Percentiles rank a stretch among this genome's conserved stretches.
phyloP scores from a whole-genome alignment of 108 stramenopile species.

The Fistulifera pelliculosa region DNA sequence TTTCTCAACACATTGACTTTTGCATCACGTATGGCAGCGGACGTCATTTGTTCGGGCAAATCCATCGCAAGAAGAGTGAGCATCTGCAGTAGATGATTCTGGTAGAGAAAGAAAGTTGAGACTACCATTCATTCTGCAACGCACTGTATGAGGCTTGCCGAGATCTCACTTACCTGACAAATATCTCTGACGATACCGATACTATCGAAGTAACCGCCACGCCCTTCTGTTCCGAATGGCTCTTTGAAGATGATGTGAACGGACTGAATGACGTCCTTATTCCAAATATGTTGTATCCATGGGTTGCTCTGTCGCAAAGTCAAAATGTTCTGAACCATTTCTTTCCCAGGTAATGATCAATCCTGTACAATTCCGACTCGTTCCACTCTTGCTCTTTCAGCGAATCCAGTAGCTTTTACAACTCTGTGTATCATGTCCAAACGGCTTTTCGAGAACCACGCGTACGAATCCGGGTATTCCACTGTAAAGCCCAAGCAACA shows the following conservation, averaged over 20 bases:
- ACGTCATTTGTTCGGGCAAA: slow-evolving; percentile 52
- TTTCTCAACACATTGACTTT: slow-evolving; percentile 84
- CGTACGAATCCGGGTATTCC: slow-evolving; percentile 68
- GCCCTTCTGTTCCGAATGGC: slow-evolving; percentile 79
- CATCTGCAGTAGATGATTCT: slow-evolving; percentile 90
- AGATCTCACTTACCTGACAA: slow-evolving; percentile 34
- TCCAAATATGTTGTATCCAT: slow-evolving; percentile 74
- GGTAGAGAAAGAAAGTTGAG: not conserved
- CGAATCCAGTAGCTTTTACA: slow-evolving; percentile 39
- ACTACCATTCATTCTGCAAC: not conserved
- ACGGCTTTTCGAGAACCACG: slow-evolving; percentile 96
- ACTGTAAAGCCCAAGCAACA: slow-evolving; percentile 11
- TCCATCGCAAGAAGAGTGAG: slow-evolving; percentile 79
- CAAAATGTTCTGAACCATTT: slow-evolving; percentile 80
- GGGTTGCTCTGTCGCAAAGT: slow-evolving; percentile 69
- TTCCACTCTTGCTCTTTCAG: slow-evolving; percentile 28
- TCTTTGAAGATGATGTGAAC: slow-evolving; percentile 66
- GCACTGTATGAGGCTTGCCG: not conserved
- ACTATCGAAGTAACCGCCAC: slow-evolving; percentile 94
- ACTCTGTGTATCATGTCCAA: slow-evolving; percentile 87
- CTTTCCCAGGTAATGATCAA: slow-evolving; percentile 90
- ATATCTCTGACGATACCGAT: slow-evolving; percentile 94
- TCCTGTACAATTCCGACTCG: slow-evolving; percentile 79
- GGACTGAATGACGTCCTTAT: slow-evolving; percentile 32
- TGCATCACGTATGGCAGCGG: slow-evolving; percentile 82